Evolutionary conservation across 345 rosid genomes (phyloP).

Genomic region (Stellera chamaejasme): DNA sequence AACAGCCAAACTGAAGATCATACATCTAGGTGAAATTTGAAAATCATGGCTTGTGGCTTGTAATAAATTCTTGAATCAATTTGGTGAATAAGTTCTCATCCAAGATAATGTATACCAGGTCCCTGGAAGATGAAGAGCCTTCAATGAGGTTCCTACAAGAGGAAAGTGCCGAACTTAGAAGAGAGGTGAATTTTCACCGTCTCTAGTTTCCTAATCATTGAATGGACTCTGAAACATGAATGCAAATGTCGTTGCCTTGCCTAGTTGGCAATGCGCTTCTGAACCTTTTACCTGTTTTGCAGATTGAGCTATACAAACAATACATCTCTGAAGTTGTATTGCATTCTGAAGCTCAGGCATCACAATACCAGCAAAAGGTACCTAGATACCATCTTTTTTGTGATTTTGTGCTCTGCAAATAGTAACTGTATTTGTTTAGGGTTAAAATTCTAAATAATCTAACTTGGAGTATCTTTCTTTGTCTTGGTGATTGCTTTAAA

Average conservation of each 20-base stretch:
- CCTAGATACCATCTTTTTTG: constrained; percentile 1
- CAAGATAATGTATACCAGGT: constrained; percentile 29
- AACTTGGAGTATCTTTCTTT: no score
- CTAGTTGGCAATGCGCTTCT: not conserved
- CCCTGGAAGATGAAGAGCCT: constrained; percentile 48
- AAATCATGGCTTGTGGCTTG: constrained; percentile 13
- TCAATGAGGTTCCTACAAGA: constrained; percentile 40
- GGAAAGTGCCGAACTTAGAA: constrained; percentile 49
- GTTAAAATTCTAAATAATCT: no score
- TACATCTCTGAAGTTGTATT: constrained; percentile 68
- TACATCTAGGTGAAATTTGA: constrained; percentile 38
- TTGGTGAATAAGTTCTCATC: constrained; percentile 13
- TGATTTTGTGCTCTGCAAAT: not conserved
- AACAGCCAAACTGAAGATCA: constrained; percentile 30
- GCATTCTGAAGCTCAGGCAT: constrained; percentile 94
- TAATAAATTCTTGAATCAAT: constrained; percentile 8
- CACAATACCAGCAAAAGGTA: constrained; percentile 84
- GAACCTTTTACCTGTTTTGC: constrained; percentile 17
- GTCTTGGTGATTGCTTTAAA: no score
- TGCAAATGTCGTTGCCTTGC: constrained; percentile 4
- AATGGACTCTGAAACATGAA: constrained; percentile 3
- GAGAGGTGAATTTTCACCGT: constrained; percentile 45
- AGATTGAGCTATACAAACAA: constrained; percentile 72
- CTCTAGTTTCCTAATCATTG: constrained; percentile 5
- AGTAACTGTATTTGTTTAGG: not conserved